Base-by-base conservation (phyloP, 202 grass and related monocot species). In the Schoenoplectus triqueter region DNA sequence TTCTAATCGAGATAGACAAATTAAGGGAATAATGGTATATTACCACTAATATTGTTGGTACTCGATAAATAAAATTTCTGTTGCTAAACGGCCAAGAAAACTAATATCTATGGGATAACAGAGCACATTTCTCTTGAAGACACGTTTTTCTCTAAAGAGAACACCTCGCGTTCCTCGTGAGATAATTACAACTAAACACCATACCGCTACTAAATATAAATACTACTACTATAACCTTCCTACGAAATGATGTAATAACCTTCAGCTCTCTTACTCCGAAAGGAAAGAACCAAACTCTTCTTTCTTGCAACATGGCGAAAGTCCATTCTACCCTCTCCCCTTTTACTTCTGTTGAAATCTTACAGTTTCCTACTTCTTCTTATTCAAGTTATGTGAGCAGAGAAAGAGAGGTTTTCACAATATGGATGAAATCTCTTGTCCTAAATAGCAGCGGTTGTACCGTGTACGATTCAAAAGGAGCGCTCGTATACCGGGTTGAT, bases 401-500 rank as follows among this genome's bases (percentile, higher is more conserved):
- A 51, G 45, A 85, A 82, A 87, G 86, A 48, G 95, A 93, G 86
- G 86, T 90, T 71, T 97, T 91, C 87, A 95, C 95, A 17, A 81
- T 97, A 22, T 97, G 92, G 89, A 97, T 97, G 95, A 97, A 97
- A 75, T 97, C 91, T 67, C 86, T 97, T 81, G 88, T 97, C 50
- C 78, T 97, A 77, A 89, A 92, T 79, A 85, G 89, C 48, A 92
- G 90, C 56, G 95, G 92, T 40, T 97, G 95, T 86, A 92, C 95
- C 55, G 89, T 97, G 39, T 97, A 92, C 73, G 81, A 97, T 84
- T 90, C 92, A 42, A 75, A 82, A 62, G 95, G 95, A 40, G 56
- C 72, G 64, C 87, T 97, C 76, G 86, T 90, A 21, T 95, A 94
- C 90, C 90, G 92, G 42, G 92, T 95, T 41, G 92, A 97, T 83